phyloP scores from a whole-genome alignment of 164 flowering plant genomes.

The Piper longum region DNA sequence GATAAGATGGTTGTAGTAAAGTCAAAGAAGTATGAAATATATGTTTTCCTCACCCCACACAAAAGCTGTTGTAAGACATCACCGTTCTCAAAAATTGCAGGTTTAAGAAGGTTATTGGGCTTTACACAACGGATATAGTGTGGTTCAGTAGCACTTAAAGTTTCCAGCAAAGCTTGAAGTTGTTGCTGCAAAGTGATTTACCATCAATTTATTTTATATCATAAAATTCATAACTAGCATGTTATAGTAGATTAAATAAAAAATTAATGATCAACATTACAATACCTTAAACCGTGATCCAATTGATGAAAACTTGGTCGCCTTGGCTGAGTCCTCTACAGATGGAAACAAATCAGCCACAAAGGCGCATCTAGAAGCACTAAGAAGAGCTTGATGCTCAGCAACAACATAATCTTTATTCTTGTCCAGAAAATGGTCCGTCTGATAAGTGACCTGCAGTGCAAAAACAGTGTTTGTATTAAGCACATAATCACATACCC shows the following conservation, averaged over 20 bases:
- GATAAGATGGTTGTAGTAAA: too few relatives aligned
- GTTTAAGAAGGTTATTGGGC: slow-evolving; percentile 94
- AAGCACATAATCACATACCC: not conserved
- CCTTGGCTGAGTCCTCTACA: slow-evolving; percentile 72
- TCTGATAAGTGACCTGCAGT: slow-evolving; percentile 87
- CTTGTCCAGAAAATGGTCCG: slow-evolving; percentile 90
- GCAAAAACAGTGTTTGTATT: not conserved
- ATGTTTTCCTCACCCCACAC: slow-evolving; percentile 63
- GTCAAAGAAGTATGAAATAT: not conserved
- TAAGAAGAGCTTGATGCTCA: slow-evolving; percentile 86
- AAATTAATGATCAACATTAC: not conserved
- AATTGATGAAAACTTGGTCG: slow-evolving; percentile 92
- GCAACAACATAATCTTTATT: slow-evolving; percentile 99
- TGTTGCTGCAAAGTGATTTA: slow-evolving; percentile 61
- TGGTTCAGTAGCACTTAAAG: slow-evolving; percentile 82
- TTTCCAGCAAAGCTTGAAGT: slow-evolving; percentile 79
- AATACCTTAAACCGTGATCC: slow-evolving; percentile 91
- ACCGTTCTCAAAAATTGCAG: slow-evolving; percentile 67
- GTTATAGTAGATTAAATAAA: not conserved
- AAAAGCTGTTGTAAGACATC: slow-evolving; percentile 90
- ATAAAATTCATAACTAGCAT: not conserved
- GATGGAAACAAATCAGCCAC: slow-evolving; percentile 72
- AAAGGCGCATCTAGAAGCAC: slow-evolving; percentile 74
- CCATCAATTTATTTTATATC: not conserved
- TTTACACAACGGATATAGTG: slow-evolving; percentile 98